Evolutionary conservation across 2,329 filamentous ascomycete species (phyloP), one percentile per base, ranked within the genome.

Genomic region (Fulvia fulva): DNA sequence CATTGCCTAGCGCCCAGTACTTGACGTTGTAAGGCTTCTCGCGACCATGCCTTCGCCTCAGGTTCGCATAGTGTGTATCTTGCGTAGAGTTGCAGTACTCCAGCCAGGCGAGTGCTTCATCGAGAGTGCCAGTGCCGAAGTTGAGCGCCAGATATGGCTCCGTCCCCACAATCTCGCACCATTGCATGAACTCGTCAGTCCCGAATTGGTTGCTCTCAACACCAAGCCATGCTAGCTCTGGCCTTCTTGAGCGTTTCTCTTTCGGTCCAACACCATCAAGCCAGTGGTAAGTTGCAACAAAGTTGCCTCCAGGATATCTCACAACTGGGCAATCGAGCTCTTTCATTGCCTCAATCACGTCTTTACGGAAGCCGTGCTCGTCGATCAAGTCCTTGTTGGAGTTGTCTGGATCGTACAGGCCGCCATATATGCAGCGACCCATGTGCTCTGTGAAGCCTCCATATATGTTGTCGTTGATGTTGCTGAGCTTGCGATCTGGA

Each of bases 371-470:
- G 44, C 89, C 89, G 63, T 89, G 79, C 55, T 84, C 79, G 65
- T 92, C 88, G 1, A 88, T 86, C n/a, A 91, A 80, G 2, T 84
- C 76, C 44, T 65, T 66, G 59, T 70, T 69, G n/a, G 68, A 58
- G 71, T 86, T 91, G 32, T 81, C 82, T 1, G 89, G 89, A 66
- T 93, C 89, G 74, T 91, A 93, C 70, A 94, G 88, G 63, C 90
- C 90, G 63, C 89, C 89, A 72, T 94, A 93, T 70, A 94, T 91
- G 78, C 90, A 94, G 61, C 90, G 85, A 67, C 90, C 90, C 89
- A 94, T 94, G 74, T 94, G 90, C 88, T 94, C 90, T 59, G 87
- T 90, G 75, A 94, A 94, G 11, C 89, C 90, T 56, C 88, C 87
- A 80, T 93, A 94, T 67, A 89, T 90, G 70, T 90, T 90, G 60